Conservation (phyloP, 306 rosid species). For the Cercis canadensis region DNA sequence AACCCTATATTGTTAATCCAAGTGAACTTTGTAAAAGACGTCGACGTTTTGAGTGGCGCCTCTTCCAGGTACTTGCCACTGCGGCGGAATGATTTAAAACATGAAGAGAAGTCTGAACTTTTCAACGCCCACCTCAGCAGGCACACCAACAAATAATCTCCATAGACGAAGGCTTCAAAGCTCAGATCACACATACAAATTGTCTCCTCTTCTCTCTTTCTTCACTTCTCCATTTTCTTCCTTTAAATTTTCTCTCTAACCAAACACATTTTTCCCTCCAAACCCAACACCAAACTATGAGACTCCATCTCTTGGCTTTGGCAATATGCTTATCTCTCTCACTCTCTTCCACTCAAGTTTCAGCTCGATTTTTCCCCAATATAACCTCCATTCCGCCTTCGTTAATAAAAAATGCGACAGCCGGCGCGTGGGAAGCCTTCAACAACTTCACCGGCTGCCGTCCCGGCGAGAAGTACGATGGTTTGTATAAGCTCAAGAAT, state of each 20-base stretch:
- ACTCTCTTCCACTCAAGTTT: slow-evolving; percentile 31
- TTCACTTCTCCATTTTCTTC: background rate
- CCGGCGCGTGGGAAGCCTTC: slow-evolving; percentile 65
- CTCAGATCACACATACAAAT: background rate
- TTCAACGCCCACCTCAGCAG: slow-evolving; percentile 26
- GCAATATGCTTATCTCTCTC: slow-evolving; percentile 29
- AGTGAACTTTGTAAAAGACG: background rate
- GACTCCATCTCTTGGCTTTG: slow-evolving; percentile 12
- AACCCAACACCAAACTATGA: slow-evolving; percentile 38
- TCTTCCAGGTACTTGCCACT: background rate
- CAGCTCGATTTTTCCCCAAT: slow-evolving; percentile 79
- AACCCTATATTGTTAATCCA: no score
- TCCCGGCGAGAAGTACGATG: slow-evolving; percentile 50
- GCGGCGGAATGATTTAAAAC: slow-evolving; percentile 22
- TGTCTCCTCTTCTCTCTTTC: background rate
- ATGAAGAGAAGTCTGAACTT: background rate
- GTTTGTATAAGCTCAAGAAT: slow-evolving; percentile 64
- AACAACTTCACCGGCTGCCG: slow-evolving; percentile 60
- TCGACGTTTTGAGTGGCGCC: slow-evolving; percentile 1
- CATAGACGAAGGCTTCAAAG: slow-evolving; percentile 13
- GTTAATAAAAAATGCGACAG: slow-evolving; percentile 30
- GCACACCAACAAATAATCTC: background rate
- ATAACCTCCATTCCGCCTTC: slow-evolving; percentile 53
- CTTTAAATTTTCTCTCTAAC: slow-evolving; percentile 15
- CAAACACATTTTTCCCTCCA: background rate